phyloP scores from a whole-genome alignment of 108 stramenopile genomes.

The Fragilariopsis cylindrus region DNA sequence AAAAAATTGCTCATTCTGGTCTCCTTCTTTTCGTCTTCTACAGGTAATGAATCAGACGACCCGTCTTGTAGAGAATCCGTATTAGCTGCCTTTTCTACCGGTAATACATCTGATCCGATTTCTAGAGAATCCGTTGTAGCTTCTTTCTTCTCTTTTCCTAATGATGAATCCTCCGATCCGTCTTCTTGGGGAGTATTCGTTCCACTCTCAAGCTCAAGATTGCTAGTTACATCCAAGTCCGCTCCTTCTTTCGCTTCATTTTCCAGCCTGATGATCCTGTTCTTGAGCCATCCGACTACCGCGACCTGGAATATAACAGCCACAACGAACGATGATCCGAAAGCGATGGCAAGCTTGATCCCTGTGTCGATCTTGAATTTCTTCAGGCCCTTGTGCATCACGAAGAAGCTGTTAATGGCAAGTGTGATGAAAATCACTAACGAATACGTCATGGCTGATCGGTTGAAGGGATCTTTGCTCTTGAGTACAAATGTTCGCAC shows the following conservation, averaged over 20 bases:
- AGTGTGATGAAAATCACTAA: conserved; percentile 46
- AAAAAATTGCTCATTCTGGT: neutral
- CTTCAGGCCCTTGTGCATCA: conserved; percentile 14
- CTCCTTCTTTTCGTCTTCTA: neutral
- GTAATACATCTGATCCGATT: too few relatives aligned
- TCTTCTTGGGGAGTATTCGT: too few relatives aligned
- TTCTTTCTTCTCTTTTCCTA: too few relatives aligned
- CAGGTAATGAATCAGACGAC: neutral
- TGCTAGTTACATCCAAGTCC: too few relatives aligned
- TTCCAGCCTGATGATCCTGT: too few relatives aligned
- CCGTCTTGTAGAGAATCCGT: neutral
- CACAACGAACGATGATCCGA: conserved; percentile 24
- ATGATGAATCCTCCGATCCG: too few relatives aligned
- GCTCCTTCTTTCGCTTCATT: too few relatives aligned
- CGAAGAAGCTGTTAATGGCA: conserved; percentile 43
- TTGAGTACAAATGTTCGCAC: conserved; percentile 29
- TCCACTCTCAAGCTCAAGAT: too few relatives aligned
- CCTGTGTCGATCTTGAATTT: neutral
- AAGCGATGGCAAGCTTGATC: neutral
- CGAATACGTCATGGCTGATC: conserved; percentile 50
- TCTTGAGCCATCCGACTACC: too few relatives aligned
- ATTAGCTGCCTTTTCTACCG: neutral
- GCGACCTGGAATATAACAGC: neutral
- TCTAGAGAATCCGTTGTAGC: too few relatives aligned
- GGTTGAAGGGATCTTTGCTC: conserved; percentile 37